Evolutionary conservation across 257 asterid species (phyloP).

Genomic region (Knoxia roxburghii): DNA sequence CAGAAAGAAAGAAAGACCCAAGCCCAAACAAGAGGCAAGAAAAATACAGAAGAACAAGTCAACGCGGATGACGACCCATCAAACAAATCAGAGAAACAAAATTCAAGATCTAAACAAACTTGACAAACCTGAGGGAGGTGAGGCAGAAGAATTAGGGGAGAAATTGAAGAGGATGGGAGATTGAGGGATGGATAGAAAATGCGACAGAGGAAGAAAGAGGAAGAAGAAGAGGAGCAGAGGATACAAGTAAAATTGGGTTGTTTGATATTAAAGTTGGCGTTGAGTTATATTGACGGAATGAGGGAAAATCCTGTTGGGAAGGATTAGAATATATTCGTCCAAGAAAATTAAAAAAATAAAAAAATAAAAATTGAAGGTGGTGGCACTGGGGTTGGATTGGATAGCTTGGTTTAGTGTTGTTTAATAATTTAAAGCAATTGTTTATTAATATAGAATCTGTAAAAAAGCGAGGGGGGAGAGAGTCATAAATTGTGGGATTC

Average conservation of each 20-base stretch:
- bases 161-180: no score
- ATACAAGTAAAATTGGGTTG: not conserved
- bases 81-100: not conserved
- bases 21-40: not conserved
- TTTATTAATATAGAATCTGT: not conserved
- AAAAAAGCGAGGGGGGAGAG: not conserved
- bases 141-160: not conserved
- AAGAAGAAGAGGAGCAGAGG: not conserved
- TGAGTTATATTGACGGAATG: not conserved
- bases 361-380: not conserved
- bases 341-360: not conserved
- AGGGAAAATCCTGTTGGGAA: not conserved
- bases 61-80: constrained; percentile 7
- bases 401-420: not conserved
- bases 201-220: not conserved
- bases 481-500: constrained; percentile 10
- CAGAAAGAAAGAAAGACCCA: not conserved
- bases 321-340: constrained; percentile 17
- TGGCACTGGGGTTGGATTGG: not conserved
- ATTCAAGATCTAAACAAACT: constrained; percentile 21
- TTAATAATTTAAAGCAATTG: no score
- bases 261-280: constrained; percentile 1
- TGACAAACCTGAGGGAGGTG: not conserved
- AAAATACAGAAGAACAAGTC: not conserved
- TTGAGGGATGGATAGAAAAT: constrained; percentile 2